phyloP scores from a whole-genome alignment of 495 filamentous ascomycete species.

The Cairneyella variabilis region DNA sequence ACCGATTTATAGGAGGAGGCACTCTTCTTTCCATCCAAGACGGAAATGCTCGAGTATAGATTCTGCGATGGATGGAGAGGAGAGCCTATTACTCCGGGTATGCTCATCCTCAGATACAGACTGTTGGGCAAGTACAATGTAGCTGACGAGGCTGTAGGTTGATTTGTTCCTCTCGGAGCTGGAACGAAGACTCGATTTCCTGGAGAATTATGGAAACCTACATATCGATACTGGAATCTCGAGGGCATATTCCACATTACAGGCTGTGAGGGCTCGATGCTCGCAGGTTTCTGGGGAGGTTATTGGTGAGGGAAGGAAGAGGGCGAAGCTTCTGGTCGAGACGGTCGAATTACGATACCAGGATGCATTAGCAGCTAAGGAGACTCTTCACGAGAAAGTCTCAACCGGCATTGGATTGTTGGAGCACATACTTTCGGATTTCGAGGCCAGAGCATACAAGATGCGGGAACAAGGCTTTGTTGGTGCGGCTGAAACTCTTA shows the following conservation, averaged over 20 bases:
- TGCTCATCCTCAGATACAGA: conserved; percentile 7
- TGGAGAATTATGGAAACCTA: conserved; percentile 82
- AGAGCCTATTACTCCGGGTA: conserved; percentile 64
- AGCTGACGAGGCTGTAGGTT: conserved; percentile 47
- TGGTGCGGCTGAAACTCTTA: conserved; percentile 55
- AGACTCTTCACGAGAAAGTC: conserved; percentile 86
- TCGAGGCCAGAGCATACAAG: conserved; percentile 75
- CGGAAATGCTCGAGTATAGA: conserved; percentile 61
- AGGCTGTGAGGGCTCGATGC: conserved; percentile 83
- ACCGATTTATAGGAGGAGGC: conserved; percentile 46
- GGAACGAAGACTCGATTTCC: conserved; percentile 78
- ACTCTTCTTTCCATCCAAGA: conserved; percentile 60
- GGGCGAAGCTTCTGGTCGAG: conserved; percentile 86
- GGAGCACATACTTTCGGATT: conserved; percentile 75
- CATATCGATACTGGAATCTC: conserved; percentile 78
- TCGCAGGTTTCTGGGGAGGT: conserved; percentile 87
- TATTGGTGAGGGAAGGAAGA: conserved; percentile 78
- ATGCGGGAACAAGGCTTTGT: conserved; percentile 54
- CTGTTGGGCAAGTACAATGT: not conserved
- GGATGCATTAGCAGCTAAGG: conserved; percentile 79
- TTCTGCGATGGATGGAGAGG: conserved; percentile 57
- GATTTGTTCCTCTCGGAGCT: conserved; percentile 88
- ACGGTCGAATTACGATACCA: conserved; percentile 90
- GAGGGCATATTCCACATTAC: conserved; percentile 77
- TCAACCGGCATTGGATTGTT: conserved; percentile 81